Conservation (phyloP, 768 basidiomycete genomes). For the Agaricus sinodeliciosus region DNA sequence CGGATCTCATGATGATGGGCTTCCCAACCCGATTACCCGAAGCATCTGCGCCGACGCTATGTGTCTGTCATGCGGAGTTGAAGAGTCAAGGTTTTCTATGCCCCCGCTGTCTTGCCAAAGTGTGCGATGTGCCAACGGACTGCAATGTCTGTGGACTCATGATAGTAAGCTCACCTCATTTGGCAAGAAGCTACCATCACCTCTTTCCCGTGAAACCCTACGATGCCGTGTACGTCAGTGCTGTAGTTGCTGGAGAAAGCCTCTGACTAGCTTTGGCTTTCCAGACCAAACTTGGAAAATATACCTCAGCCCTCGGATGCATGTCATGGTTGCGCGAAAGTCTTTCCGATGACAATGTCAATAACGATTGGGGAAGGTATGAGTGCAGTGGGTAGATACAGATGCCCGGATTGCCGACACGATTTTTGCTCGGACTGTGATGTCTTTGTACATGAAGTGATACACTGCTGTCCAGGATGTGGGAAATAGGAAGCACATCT, state of each 20-base stretch:
- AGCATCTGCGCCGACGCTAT: slow-evolving; percentile 75
- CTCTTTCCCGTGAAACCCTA: slow-evolving; percentile 92
- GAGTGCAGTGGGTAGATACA: slow-evolving; percentile 82
- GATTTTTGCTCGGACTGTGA: slow-evolving; percentile 97
- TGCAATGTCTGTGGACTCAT: slow-evolving; percentile 96
- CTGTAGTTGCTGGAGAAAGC: background rate
- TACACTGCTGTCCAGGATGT: slow-evolving; percentile 92
- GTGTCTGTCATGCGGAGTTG: slow-evolving; percentile 90
- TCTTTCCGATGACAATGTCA: slow-evolving; percentile 47
- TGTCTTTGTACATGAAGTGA: slow-evolving; percentile 90
- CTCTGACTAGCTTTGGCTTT: slow-evolving; percentile 5
- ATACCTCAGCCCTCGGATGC: slow-evolving; percentile 24
- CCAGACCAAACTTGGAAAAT: slow-evolving; percentile 34
- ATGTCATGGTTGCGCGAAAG: slow-evolving; percentile 78
- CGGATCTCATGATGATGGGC: slow-evolving; percentile 99
- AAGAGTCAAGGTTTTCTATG: slow-evolving; percentile 93
- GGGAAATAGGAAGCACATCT: slow-evolving; percentile 31
- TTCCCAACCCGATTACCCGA: slow-evolving; percentile 92
- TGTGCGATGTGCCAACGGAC: slow-evolving; percentile 98
- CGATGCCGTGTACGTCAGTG: slow-evolving; percentile 61
- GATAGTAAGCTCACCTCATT: slow-evolving; percentile 96
- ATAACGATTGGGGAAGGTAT: slow-evolving; percentile 52
- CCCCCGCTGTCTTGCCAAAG: slow-evolving; percentile 86
- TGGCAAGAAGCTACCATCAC: slow-evolving; percentile 93
- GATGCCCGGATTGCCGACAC: slow-evolving; percentile 76